These are phyloP conservation scores for Breynia disticha DNA, from an alignment of 441 rosid genomes.

Conservation along the genomic window DNA sequence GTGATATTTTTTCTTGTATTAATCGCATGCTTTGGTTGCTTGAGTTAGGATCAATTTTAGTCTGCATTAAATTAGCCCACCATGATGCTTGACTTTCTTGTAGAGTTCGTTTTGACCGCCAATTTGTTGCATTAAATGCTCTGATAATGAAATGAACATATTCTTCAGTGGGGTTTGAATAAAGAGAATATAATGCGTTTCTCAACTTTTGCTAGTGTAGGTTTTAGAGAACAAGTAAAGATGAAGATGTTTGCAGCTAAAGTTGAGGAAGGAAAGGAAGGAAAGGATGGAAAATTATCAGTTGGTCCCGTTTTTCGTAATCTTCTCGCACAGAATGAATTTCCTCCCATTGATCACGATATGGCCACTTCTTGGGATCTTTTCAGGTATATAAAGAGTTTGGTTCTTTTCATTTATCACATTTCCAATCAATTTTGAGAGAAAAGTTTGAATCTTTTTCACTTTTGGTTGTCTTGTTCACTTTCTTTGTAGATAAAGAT, in stretches of 20 bases:
- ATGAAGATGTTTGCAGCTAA: constrained; percentile 66
- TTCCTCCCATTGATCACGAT: constrained; percentile 46
- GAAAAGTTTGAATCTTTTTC: background rate
- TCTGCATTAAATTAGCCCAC: background rate
- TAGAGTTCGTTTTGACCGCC: background rate
- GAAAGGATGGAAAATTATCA: constrained; percentile 59
- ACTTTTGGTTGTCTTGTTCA: background rate
- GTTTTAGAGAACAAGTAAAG: constrained; percentile 9
- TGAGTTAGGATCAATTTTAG: background rate
- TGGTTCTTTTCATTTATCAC: no score
- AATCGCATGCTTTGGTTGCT: no score
- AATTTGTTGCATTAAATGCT: background rate
- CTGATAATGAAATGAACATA: no score
- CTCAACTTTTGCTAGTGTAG: background rate
- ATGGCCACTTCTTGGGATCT: constrained; percentile 69
- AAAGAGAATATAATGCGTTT: background rate
- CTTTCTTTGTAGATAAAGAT: no score
- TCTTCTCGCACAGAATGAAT: constrained; percentile 49
- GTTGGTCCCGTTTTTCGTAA: constrained; percentile 87
- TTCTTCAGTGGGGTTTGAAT: no score
- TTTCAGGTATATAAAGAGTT: constrained; percentile 47
- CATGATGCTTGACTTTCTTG: background rate
- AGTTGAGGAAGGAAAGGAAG: constrained; percentile 75
- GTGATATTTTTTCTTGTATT: no score
- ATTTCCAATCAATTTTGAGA: background rate